These are phyloP conservation scores for bread wheat (Triticum aestivum) DNA, from an alignment of 176 grass and related monocot genomes.

Conservation along the genomic window DNA sequence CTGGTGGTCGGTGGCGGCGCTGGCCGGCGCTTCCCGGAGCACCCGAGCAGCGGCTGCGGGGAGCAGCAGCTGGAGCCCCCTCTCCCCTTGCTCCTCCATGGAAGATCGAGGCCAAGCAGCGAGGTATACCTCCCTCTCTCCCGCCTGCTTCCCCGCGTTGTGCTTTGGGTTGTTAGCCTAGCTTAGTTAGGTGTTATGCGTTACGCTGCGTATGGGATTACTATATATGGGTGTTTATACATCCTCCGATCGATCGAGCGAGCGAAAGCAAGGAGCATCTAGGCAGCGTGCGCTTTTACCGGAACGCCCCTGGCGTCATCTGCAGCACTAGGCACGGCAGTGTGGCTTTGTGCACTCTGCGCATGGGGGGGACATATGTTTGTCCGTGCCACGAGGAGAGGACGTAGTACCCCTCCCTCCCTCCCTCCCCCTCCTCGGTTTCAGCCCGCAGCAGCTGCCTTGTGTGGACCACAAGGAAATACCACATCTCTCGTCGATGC, in stretches of 20 bases:
- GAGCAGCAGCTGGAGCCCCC: conserved; percentile 63
- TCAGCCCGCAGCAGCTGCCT: conserved; percentile 7
- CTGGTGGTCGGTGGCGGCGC: conserved; percentile 10
- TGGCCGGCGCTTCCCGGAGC: background rate
- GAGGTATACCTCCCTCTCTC: background rate
- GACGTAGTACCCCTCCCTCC: background rate
- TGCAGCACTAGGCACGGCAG: background rate
- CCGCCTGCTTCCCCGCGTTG: background rate
- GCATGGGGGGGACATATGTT: background rate
- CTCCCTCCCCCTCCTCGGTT: conserved; percentile 7
- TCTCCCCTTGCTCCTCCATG: conserved; percentile 67
- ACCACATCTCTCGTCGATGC: conserved; percentile 6
- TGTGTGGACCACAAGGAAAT: conserved; percentile 34
- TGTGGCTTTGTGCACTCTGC: background rate
- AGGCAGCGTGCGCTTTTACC: conserved; percentile 24
- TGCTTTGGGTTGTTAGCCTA: conserved; percentile 2
- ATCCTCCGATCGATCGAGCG: too few species aligned
- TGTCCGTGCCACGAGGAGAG: conserved; percentile 2
- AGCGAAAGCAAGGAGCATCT: background rate
- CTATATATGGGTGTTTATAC: conserved; percentile 27
- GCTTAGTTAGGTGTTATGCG: conserved; percentile 2
- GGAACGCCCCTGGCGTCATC: background rate
- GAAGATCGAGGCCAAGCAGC: background rate
- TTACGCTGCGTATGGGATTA: background rate
- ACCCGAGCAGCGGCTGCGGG: conserved; percentile 23